Conservation (phyloP, 768 basidiomycete species). For the Lentinus tigrinus region DNA sequence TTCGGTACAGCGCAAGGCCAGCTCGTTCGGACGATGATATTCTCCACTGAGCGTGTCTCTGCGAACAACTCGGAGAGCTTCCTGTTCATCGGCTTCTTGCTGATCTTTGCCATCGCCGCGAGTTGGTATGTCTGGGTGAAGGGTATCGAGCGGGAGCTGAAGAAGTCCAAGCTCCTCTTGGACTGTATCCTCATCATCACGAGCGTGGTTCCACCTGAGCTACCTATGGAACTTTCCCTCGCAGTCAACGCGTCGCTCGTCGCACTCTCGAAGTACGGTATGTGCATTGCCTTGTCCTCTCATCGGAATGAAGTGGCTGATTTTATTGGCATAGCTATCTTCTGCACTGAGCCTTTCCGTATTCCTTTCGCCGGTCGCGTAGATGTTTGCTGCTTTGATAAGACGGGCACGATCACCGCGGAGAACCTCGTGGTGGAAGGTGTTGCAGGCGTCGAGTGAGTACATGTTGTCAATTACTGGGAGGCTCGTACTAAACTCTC, state of each 20-base stretch:
- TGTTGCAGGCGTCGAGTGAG: conserved; percentile 87
- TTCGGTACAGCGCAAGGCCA: conserved; percentile 98
- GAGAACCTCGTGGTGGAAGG: conserved; percentile 95
- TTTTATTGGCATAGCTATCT: conserved; percentile 70
- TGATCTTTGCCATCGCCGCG: conserved; percentile 96
- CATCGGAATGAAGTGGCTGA: background rate
- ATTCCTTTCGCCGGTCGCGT: conserved; percentile 95
- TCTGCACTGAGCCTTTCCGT: conserved; percentile 98
- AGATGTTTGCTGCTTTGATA: conserved; percentile 99
- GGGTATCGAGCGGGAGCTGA: conserved; percentile 89
- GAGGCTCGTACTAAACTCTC: conserved; percentile 1
- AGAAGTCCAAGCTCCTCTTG: conserved; percentile 91
- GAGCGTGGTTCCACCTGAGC: conserved; percentile 94
- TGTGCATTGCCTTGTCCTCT: conserved; percentile 27
- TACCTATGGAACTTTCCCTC: conserved; percentile 96
- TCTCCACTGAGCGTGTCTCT: conserved; percentile 93
- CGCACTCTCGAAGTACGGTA: conserved; percentile 89
- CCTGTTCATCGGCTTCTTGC: conserved; percentile 96
- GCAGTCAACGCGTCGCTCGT: conserved; percentile 96
- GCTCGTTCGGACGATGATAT: conserved; percentile 98
- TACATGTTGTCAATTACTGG: background rate
- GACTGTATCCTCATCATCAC: conserved; percentile 97
- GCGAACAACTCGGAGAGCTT: conserved; percentile 96
- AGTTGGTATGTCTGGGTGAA: conserved; percentile 99
- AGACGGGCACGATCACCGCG: conserved; percentile 97